Evolutionary conservation across 495 filamentous ascomycete genomes (phyloP).

Genomic region (Venustampulla echinocandica): DNA sequence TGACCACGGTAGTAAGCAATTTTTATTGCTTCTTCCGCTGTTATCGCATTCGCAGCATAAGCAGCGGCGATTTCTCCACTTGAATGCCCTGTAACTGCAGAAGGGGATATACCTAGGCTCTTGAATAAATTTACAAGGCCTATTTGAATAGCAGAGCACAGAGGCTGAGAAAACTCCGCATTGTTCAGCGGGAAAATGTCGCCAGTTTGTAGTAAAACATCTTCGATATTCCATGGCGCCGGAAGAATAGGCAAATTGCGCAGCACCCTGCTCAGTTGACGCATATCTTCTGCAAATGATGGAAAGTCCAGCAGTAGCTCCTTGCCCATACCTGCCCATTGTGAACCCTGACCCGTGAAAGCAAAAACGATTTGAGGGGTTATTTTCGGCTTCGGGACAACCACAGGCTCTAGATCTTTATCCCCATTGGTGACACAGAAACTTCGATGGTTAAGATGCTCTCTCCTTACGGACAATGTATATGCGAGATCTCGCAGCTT

Average conservation of each 20-base stretch:
- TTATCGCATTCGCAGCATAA: conserved; percentile 39
- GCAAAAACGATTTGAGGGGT: conserved; percentile 13
- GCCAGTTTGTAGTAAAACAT: conserved; percentile 6
- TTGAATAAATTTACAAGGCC: conserved; percentile 44
- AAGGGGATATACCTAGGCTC: conserved; percentile 44
- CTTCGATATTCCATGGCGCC: conserved; percentile 5
- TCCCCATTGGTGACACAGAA: conserved; percentile 1
- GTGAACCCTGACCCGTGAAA: conserved; percentile 23
- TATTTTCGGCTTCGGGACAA: background rate
- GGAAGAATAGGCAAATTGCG: background rate
- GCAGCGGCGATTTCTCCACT: conserved; percentile 55
- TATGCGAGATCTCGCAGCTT: conserved; percentile 2
- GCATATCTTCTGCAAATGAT: conserved; percentile 24
- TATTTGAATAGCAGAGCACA: conserved; percentile 45
- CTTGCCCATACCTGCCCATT: conserved; percentile 51
- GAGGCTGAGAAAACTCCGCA: conserved; percentile 41
- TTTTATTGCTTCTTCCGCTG: conserved; percentile 44
- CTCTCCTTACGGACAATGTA: conserved; percentile 1
- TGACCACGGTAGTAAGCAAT: conserved; percentile 39
- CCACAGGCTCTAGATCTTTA: background rate
- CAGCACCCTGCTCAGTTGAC: conserved; percentile 3
- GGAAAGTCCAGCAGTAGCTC: conserved; percentile 35
- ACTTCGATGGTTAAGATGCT: conserved; percentile 1
- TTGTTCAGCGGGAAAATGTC: conserved; percentile 24
- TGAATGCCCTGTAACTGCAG: conserved; percentile 50